These are phyloP conservation scores for Coemansia sp. DNA, from an alignment of 192 early-diverging fungal species.

Conservation along the genomic window DNA sequence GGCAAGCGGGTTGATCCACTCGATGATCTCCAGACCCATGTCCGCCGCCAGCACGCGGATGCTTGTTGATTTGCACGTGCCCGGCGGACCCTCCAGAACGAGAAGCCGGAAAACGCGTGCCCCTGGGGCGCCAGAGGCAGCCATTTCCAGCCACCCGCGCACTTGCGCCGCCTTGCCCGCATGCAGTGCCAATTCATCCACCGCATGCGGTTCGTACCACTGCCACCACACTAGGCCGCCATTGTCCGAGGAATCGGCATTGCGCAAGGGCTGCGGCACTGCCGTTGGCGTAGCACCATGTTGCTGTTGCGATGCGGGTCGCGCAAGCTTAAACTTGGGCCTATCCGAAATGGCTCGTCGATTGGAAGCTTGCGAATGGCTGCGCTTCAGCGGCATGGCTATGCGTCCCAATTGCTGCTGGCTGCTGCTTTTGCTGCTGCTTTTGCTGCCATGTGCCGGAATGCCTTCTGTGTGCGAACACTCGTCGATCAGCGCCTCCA, in stretches of 20 bases:
- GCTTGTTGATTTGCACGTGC: conserved; percentile 66
- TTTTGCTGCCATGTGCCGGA: neutral
- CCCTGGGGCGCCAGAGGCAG: conserved; percentile 8
- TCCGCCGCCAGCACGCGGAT: conserved; percentile 60
- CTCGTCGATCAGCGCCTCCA: conserved; percentile 44
- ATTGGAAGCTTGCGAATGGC: neutral
- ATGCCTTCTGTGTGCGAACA: conserved; percentile 3
- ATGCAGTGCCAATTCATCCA: conserved; percentile 58
- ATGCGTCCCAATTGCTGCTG: too few relatives aligned
- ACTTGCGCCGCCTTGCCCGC: conserved; percentile 58
- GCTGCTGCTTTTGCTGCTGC: neutral
- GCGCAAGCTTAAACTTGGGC: conserved; percentile 23
- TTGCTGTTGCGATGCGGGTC: neutral
- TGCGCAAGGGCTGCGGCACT: neutral
- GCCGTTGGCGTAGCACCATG: neutral
- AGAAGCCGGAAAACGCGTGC: conserved; percentile 51
- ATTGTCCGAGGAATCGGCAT: neutral
- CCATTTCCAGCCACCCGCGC: conserved; percentile 58
- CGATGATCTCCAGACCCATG: conserved; percentile 58
- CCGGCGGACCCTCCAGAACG: conserved; percentile 65
- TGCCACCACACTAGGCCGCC: conserved; percentile 46
- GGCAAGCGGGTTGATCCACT: conserved; percentile 63
- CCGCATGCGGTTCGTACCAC: conserved; percentile 30
- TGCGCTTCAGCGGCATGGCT: neutral
- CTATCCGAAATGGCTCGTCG: conserved; percentile 43